Conservation (phyloP, 1,284 basidiomycete genomes). For the Leccinum solheimii region DNA sequence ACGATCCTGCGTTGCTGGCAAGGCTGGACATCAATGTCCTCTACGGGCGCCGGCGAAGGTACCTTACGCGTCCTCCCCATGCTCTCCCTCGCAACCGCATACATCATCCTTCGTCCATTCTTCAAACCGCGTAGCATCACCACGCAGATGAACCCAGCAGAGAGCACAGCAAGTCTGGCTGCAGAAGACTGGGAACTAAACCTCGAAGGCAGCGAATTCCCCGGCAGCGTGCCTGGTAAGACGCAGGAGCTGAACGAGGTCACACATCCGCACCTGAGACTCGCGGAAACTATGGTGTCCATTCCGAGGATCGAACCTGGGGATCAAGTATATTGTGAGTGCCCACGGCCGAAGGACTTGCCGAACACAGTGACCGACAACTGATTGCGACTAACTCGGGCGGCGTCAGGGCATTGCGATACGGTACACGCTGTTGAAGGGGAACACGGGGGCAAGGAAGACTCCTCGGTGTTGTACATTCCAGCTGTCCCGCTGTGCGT, state of each 20-base stretch:
- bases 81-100: slow-evolving; percentile 60
- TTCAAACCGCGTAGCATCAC: slow-evolving; percentile 46
- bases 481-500: slow-evolving; percentile 72
- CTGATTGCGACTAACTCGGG: not conserved
- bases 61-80: slow-evolving; percentile 62
- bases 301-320: slow-evolving; percentile 64
- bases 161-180: slow-evolving; percentile 24
- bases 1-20: slow-evolving; percentile 79
- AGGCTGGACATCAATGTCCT: slow-evolving; percentile 70
- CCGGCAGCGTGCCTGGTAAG: slow-evolving; percentile 59
- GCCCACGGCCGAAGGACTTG: not conserved
- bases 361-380: not conserved
- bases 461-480: slow-evolving; percentile 80
- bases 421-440: slow-evolving; percentile 72
- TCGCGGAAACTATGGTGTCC: slow-evolving; percentile 53
- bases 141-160: not conserved
- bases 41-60: slow-evolving; percentile 65
- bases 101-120: slow-evolving; percentile 75
- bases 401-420: slow-evolving; percentile 57
- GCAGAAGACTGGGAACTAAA: slow-evolving; percentile 66
- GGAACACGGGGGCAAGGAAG: slow-evolving; percentile 56
- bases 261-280: slow-evolving; percentile 71
- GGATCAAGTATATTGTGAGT: slow-evolving; percentile 72
- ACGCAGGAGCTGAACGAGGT: slow-evolving; percentile 61
- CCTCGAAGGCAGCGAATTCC: slow-evolving; percentile 57